Evolutionary conservation across 176 grass and related monocot species (phyloP), one percentile per base, ranked within the genome.

Genomic region (Coix lacrymajobi): DNA sequence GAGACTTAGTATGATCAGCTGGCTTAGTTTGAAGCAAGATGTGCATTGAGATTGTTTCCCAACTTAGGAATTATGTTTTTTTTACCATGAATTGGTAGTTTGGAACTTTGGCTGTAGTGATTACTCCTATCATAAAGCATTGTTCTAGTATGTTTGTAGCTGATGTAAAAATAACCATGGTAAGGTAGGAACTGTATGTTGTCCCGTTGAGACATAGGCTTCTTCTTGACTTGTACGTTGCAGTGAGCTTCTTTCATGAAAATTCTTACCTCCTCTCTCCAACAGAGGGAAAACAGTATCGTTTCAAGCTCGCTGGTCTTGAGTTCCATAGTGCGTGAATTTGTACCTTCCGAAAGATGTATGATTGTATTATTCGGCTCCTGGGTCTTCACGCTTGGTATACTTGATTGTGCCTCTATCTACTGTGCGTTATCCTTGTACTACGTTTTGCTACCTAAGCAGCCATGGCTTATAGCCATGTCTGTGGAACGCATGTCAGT

Each of bases 111-210:
- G 43, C 51, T 45, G 33, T 86, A 79, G 79, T 11, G 37, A 38
- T 90, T 33, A 66, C 8, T 83, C 25, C 73, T 78, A 73, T 72
- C 30, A 38, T 67, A 37, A 78, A 72, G 58, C 37, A 73, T 57
- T 60, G 16, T 26, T 29, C 36, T 58, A 67, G 36, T 73, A 86
- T 38, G 78, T 82, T 70, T 81, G 30, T 48, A 37, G 81, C 57
- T 84, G 82, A 38, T 90, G 84, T 90, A 86, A 74, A 89, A 86
- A 82, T 74, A 68, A 36, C 57, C 72, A 36, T 32, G 57, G 66
- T 48, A 22, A 61, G 26, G 31, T 33, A 20, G 33, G 38, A 85
- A 62, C 38, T 80, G 45, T 79, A 84, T 66, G 31, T 76, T 74
- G 62, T 60, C 44, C 26, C 30, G 10, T 31, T 34, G 20, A 51